Evolutionary conservation across 768 basidiomycete species (phyloP), one percentile per base, ranked within the genome.

Genomic region (Serendipita indica): DNA sequence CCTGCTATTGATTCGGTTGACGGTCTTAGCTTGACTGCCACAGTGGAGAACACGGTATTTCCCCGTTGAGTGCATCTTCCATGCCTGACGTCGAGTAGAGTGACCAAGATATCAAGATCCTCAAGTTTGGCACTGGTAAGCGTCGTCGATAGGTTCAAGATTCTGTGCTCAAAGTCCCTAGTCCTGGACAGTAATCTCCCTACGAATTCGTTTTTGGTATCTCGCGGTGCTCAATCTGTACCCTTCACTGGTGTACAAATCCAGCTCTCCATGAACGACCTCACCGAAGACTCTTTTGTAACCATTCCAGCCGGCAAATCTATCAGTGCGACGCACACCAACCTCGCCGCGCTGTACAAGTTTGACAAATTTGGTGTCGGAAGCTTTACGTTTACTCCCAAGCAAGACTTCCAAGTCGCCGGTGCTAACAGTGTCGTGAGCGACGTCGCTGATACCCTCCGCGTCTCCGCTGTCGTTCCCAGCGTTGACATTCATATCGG

Each of bases 191-290:
- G 66, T 37, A 64, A 70, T 28, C 64, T 72, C n/a, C 73, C 74
- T 3, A 75, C 74, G 33, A 72, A 69, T 63, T 75, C 74, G 1
- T 76, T 77, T 65, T 66, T 63, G 5, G 70, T 76, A 61, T 73
- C 68, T 41, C 73, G 73, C 64, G 70, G 72, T 62, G 73, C 70
- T 22, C 56, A 64, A 18, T 64, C 63, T 2, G 74, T 75, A 33
- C 56, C 67, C 13, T 77, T 77, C 68, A 74, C 69, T 13, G 76
- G 76, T 22, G 62, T 75, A 60, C 74, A 74, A 70, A 73, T 76
- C 46, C 60, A 45, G 52, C 60, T 57, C 12, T 43, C 43, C 52
- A 64, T 76, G 58, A 62, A 61, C 12, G 67, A 73, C 4, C 65
- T 70, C 35, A 72, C 72, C 54, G 74, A 75, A 14, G 66, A 67